Evolutionary conservation across 2,329 filamentous ascomycete genomes (phyloP).

Genomic region (Neocatenulostroma microsporum): DNA sequence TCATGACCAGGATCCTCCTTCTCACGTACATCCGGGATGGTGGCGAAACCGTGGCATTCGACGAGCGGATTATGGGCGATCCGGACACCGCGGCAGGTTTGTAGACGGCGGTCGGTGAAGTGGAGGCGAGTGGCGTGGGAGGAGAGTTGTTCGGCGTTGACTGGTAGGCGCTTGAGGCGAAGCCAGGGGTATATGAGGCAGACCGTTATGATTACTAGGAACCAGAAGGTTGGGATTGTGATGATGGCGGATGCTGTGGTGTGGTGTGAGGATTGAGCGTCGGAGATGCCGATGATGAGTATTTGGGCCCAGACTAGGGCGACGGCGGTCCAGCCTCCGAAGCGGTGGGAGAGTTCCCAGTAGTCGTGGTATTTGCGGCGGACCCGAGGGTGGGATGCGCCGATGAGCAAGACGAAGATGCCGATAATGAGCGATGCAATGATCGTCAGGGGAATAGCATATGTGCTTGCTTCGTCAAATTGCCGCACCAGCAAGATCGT

Average conservation of each 20-base stretch:
- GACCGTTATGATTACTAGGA: slow-evolving; percentile 55
- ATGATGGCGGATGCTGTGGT: slow-evolving; percentile 35
- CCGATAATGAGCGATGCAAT: slow-evolving; percentile 51
- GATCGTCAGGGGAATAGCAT: slow-evolving; percentile 6
- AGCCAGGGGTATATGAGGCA: slow-evolving; percentile 67
- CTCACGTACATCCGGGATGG: slow-evolving; percentile 53
- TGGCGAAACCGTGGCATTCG: slow-evolving; percentile 72
- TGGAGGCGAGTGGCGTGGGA: slow-evolving; percentile 63
- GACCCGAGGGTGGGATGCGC: slow-evolving; percentile 56
- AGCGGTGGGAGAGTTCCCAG: slow-evolving; percentile 66
- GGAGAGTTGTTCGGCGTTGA: slow-evolving; percentile 61
- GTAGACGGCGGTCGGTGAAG: slow-evolving; percentile 55
- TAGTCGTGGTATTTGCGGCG: slow-evolving; percentile 57
- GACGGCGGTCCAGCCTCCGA: slow-evolving; percentile 62
- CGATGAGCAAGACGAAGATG: slow-evolving; percentile 52
- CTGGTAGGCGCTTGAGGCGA: slow-evolving; percentile 58
- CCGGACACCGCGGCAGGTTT: slow-evolving; percentile 30
- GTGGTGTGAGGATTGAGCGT: slow-evolving; percentile 16
- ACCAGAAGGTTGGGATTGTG: slow-evolving; percentile 53
- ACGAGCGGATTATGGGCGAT: slow-evolving; percentile 27
- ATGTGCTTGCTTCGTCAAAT: slow-evolving; percentile 11
- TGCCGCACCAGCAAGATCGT: slow-evolving; percentile 26
- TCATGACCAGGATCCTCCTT: slow-evolving; percentile 16
- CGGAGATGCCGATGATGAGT: slow-evolving; percentile 44
- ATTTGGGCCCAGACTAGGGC: slow-evolving; percentile 58